These are phyloP conservation scores for Rusavskia elegans DNA, from an alignment of 495 filamentous ascomycete genomes.

Conservation along the genomic window DNA sequence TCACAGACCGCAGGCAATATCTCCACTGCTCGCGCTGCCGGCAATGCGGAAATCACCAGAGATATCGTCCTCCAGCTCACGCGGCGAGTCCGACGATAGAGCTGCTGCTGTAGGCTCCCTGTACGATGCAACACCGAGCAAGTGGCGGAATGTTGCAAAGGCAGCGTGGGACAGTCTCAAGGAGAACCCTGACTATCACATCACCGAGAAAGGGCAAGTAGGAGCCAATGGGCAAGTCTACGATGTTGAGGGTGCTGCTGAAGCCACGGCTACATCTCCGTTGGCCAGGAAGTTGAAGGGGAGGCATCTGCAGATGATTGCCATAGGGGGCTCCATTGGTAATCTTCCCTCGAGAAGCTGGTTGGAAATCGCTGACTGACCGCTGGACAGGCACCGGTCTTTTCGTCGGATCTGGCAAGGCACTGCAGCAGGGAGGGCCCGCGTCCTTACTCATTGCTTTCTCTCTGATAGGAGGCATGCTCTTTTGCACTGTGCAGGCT, in stretches of 20 bases:
- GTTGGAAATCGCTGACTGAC: background rate
- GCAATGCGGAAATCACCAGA: background rate
- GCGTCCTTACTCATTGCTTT: slow-evolving; percentile 76
- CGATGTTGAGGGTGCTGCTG: slow-evolving; percentile 59
- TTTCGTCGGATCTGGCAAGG: slow-evolving; percentile 74
- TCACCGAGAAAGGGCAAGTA: slow-evolving; percentile 35
- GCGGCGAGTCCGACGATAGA: background rate
- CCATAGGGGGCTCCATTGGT: slow-evolving; percentile 67
- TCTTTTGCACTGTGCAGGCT: slow-evolving; percentile 84
- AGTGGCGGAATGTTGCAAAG: background rate
- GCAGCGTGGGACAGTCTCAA: slow-evolving; percentile 67
- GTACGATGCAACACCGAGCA: background rate
- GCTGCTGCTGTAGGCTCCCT: background rate
- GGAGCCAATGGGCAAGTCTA: slow-evolving; percentile 48
- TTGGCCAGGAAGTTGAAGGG: slow-evolving; percentile 42
- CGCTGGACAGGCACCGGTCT: slow-evolving; percentile 56
- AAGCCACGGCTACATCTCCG: slow-evolving; percentile 59
- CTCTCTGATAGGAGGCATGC: slow-evolving; percentile 67
- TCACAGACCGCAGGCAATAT: background rate
- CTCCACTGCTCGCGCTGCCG: background rate
- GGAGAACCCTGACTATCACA: slow-evolving; percentile 51
- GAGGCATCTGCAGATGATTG: slow-evolving; percentile 38
- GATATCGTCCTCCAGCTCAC: background rate
- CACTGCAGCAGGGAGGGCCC: slow-evolving; percentile 66
- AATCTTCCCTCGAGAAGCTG: slow-evolving; percentile 14